Base-by-base conservation (phyloP, 805 yeast species). In the Pichia phayaonensis region DNA sequence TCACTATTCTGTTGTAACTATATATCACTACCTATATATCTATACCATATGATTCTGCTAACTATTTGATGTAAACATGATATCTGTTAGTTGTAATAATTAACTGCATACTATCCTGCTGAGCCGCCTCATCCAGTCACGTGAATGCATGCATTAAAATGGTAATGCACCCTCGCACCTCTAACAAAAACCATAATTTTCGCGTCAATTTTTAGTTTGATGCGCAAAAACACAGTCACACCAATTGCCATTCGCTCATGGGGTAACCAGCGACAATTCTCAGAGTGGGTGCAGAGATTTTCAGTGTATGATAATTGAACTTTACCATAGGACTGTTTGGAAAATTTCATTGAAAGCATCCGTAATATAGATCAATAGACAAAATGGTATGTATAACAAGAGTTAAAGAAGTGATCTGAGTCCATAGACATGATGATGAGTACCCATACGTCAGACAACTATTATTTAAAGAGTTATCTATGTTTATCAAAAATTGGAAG, bases 361-460 rank as follows among this genome's bases (percentile, higher is more conserved):
- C 34, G 29, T 27, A 46, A 20, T 16, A 45, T 40, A 51, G 50
- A 51, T 51, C 52, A 51, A 43, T 40, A 50, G 34, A 46, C 51
- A 50, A 50, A 47, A 52, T 52, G 55, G 55, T 52, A 52, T 45
- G 52, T 49, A 45, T 16, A 13, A 15, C 7, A 3, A 34, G 20
- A 16, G 2, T 16, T 6, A 6, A 34, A 15, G 20, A 34, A 15
- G n/a, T 11, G 8, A 34, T 6, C 16, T 40, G 8, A 23, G 2
- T 7, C 12, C 2, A 23, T 40, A 5, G 11, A 8, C 7, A 8
- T 40, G n/a, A 23, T 23, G 29, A 40, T 23, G 20, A 40, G 8
- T 16, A 7, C 5, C 10, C 12, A 16, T n/a, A 16, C 11, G 31
- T 29, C n/a, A 16, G 12, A 4, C 10, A 29, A n/a, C 34, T n/a